Conservation (phyloP, 1,284 basidiomycete genomes). For the Sutorius eximius region DNA sequence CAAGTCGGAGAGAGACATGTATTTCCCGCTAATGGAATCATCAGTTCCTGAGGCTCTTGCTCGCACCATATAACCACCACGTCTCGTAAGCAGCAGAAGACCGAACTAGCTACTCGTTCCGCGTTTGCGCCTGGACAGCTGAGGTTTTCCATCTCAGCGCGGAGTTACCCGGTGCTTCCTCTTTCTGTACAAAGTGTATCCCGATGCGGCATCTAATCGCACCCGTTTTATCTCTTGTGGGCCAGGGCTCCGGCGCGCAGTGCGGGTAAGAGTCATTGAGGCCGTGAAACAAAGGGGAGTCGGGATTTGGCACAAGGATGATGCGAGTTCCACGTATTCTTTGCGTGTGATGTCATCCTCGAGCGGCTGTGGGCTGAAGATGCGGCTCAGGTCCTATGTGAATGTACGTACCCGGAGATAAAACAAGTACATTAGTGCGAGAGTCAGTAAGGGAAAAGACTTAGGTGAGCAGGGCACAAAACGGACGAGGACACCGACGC, state of each 20-base stretch:
- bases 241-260: constrained; percentile 3
- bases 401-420: background rate
- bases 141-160: constrained; percentile 22
- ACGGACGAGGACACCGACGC: background rate
- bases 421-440: background rate
- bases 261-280: background rate
- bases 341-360: constrained; percentile 40
- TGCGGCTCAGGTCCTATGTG: constrained; percentile 16
- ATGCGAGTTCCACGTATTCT: constrained; percentile 58
- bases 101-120: too few species aligned
- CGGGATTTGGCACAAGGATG: constrained; percentile 47
- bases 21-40: too few species aligned
- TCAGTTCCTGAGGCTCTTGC: too few species aligned
- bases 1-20: too few species aligned
- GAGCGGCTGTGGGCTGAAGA: constrained; percentile 10
- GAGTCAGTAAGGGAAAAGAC: constrained; percentile 1
- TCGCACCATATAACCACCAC: too few species aligned
- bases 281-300: background rate
- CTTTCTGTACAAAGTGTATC: constrained; percentile 21
- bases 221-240: constrained; percentile 19
- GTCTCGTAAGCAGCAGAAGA: too few species aligned
- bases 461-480: constrained; percentile 4
- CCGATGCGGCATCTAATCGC: constrained; percentile 21
- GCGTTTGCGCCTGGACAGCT: background rate
- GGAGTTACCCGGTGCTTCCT: constrained; percentile 24